phyloP scores from a whole-genome alignment of 352 stramenopile genomes.

The Phytophthora sojae region DNA sequence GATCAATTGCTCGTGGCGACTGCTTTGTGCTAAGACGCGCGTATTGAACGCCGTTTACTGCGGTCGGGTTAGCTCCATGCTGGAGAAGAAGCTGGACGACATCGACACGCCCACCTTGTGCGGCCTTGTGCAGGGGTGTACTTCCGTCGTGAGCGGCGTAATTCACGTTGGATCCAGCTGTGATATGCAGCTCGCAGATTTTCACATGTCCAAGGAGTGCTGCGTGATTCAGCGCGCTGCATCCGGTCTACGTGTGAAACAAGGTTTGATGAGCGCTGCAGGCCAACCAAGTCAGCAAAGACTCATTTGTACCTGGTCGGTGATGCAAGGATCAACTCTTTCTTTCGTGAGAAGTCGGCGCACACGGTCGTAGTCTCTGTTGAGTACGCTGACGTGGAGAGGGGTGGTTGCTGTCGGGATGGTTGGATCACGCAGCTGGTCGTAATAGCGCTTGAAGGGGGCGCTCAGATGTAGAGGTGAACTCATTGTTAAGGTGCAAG shows the following conservation, averaged over 20 bases:
- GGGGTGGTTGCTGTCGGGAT: conserved; percentile 29
- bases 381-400: conserved; percentile 44
- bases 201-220: conserved; percentile 41
- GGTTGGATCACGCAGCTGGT: conserved; percentile 29
- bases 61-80: conserved; percentile 20
- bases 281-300: not conserved
- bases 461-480: conserved; percentile 35
- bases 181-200: conserved; percentile 41
- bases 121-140: conserved; percentile 53
- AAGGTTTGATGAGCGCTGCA: not conserved
- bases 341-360: conserved; percentile 23
- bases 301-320: conserved; percentile 36
- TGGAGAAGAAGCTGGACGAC: conserved; percentile 38
- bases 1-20: not conserved
- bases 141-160: conserved; percentile 20
- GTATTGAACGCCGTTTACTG: conserved; percentile 24
- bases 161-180: conserved; percentile 29
- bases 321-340: not conserved
- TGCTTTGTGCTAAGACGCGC: not conserved
- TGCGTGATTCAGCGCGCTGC: conserved; percentile 43
- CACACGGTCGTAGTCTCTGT: conserved; percentile 31
- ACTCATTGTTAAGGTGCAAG: conserved; percentile 11
- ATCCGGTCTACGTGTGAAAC: conserved; percentile 35
- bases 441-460: conserved; percentile 45
- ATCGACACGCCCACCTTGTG: conserved; percentile 32